These are phyloP conservation scores for Raffaelea deltoideospora DNA, from an alignment of 2,329 filamentous ascomycete species.

Conservation along the genomic window DNA sequence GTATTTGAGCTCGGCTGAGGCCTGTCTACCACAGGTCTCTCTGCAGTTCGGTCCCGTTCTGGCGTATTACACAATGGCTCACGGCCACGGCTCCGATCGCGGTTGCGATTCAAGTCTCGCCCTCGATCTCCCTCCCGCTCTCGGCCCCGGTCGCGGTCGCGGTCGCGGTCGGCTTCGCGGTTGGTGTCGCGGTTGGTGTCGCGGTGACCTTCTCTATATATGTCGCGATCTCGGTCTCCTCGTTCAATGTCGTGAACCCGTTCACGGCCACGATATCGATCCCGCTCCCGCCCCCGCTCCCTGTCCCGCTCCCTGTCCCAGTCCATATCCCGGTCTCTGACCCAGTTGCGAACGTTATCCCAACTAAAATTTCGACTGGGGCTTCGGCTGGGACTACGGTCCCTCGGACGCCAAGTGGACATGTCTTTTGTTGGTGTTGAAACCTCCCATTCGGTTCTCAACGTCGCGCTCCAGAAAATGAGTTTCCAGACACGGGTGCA, in stretches of 20 bases:
- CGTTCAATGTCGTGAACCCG: conserved; percentile 8
- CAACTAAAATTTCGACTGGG: background rate
- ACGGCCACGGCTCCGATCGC: conserved; percentile 4
- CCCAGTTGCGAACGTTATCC: background rate
- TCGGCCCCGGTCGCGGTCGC: conserved; percentile 2
- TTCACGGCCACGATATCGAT: conserved; percentile 3
- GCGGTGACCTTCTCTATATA: background rate
- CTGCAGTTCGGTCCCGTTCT: background rate
- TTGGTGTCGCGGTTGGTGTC: no score
- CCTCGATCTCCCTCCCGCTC: conserved; percentile 6
- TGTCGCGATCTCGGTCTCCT: conserved; percentile 1
- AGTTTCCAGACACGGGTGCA: no score
- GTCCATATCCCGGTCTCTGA: background rate
- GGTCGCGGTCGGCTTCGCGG: background rate
- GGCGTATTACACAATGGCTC: background rate
- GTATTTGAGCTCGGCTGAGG: no score
- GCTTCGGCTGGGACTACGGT: background rate
- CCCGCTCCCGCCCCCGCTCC: background rate
- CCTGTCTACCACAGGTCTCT: background rate
- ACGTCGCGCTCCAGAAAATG: no score
- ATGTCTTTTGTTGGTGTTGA: no score
- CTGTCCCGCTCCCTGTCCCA: background rate
- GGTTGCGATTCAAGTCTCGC: conserved; percentile 7
- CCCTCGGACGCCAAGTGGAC: no score
- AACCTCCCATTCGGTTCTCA: no score